Base-by-base conservation (phyloP, 306 rosid genomes). In the Citrullus colocynthis region DNA sequence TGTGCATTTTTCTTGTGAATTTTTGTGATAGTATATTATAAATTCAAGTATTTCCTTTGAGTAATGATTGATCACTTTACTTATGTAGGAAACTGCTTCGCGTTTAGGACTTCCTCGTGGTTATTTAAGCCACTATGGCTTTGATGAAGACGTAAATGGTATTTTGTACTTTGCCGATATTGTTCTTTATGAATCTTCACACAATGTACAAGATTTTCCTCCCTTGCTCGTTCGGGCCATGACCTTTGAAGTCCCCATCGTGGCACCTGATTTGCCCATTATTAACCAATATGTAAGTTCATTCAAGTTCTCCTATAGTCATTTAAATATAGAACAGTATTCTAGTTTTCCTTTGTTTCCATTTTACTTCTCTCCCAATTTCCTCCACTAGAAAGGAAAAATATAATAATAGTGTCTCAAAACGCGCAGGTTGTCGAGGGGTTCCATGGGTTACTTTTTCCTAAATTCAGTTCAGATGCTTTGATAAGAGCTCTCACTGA, bases 131-230 rank as follows among this genome's bases (percentile, higher is more conserved):
- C 96, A 86, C 83, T 85, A 82, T 76, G 91, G 98, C 75, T 85
- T 89, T 80, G 83, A 92, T 81, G 74, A 86, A 82, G 98, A 92
- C 14, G 92, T 87, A 79, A 81, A 86, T 79, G 73, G 87, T 77
- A 87, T 89, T 79, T 74, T 96, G 81, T 84, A 86, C 62, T 86
- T 91, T 90, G 96, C 99, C 80, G 98, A 96, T 84, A 84, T 96
- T 80, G 80, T 92, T 79, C 83, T 96, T 56, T 91, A 92, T 60
- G 99, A 93, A 83, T 89, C 97, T 85, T 85, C 89, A 45, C 99
- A 90, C 88, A 89, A 91, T 78, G 84, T 81, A 70, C 99, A 88
- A 82, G 96, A 90, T 74, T 92, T 96, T 87, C 98, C 99, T 77
- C 90, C 97, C 77, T 85, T 92, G 71, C 88, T 92, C 73, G 82